Percentiles rank a stretch among this genome's conserved stretches.
Conservation (phyloP, 495 filamentous ascomycete species). For the Lasiosphaeris hirsuta region DNA sequence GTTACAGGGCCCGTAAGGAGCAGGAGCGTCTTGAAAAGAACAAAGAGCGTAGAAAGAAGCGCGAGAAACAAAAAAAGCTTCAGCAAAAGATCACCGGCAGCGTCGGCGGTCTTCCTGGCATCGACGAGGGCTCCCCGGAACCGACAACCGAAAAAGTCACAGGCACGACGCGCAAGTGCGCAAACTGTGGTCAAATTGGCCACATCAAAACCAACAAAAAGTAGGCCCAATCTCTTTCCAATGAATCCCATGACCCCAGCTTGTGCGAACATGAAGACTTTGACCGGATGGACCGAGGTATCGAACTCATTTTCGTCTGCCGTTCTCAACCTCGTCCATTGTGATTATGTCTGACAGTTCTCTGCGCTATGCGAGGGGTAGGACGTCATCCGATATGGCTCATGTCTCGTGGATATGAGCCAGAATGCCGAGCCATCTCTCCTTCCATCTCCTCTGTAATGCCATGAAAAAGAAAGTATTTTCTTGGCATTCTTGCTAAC, state of each 20-base stretch:
- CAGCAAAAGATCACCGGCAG: constrained; percentile 39
- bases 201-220: constrained; percentile 99
- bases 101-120: constrained; percentile 29
- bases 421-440: background rate
- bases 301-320: no score
- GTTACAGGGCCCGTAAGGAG: constrained; percentile 65
- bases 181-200: constrained; percentile 91
- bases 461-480: background rate
- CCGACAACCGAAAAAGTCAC: constrained; percentile 48
- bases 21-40: constrained; percentile 81
- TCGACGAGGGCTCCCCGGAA: constrained; percentile 43
- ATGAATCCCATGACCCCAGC: background rate
- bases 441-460: background rate
- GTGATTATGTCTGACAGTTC: no score
- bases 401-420: no score
- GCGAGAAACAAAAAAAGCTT: constrained; percentile 80
- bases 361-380: no score
- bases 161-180: constrained; percentile 88
- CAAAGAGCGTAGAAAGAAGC: constrained; percentile 82
- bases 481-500: constrained; percentile 31
- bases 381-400: no score
- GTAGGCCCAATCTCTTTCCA: constrained; percentile 44
- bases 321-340: no score
- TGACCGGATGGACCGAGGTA: constrained; percentile 19
- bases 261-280: constrained; percentile 7